Base-by-base conservation (phyloP, 1,139 yeast species). In the Debaryomycetaceae sp. region DNA sequence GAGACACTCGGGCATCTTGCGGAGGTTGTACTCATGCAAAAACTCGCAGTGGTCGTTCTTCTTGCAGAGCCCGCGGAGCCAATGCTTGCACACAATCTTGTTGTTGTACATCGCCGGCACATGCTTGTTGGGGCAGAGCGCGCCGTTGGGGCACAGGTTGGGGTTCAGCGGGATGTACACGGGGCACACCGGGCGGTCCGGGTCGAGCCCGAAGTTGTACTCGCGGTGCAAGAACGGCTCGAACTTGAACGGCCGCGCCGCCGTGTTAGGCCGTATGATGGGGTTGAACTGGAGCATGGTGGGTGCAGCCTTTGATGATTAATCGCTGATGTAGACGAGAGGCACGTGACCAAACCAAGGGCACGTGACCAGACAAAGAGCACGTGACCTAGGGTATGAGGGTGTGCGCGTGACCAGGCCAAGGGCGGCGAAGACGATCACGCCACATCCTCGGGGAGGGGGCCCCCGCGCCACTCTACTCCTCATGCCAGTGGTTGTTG, bases 41-140 rank as follows among this genome's bases (percentile, higher is more conserved):
- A 86, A 93, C 61, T 93, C 99, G 59, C 98, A 93, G 41, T 84
- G 89, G 46, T 89, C 96, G 34, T 94, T 95, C 63, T 89, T 91
- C 61, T 93, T 93, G 59, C 99, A 93, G 23, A 93, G 71, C 0
- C 98, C 98, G 45, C 97, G 74, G 29, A 93, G 74, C 99, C 99
- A 91, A 65, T 91, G 97, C 68, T 93, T 91, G 55, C 98, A 91
- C 12, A 91, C 98, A 34, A 67, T 65, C 61, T 88, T 89, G 56
- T 88, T 86, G 43, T 75, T 74, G 56, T 81, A 86, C 58, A 80
- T 78, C 25, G 93, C 78, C 15, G 85, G 70, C 1, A 86, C 86
- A 59, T 91, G 97, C 49, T 88, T 84, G 57, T 85, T 80, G 17
- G 94, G 93, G 53, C 98, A 91, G 34, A 73, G 71, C 25, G 71